Evolutionary conservation across 306 rosid genomes (phyloP).

Genomic region (Sindora glabra): DNA sequence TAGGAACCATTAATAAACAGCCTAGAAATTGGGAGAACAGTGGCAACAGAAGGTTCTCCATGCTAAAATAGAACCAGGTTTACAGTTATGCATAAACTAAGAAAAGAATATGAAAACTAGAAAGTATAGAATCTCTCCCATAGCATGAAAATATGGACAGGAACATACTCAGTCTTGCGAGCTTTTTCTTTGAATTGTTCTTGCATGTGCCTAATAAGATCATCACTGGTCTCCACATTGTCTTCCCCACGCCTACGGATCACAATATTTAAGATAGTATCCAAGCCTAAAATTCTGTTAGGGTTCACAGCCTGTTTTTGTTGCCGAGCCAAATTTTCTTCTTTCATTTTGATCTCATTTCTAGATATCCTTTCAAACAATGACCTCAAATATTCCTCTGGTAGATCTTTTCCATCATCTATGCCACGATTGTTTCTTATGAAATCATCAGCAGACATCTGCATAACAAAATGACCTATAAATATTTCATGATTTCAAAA

Average conservation of each 20-base stretch:
- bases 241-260: slow-evolving; percentile 67
- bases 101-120: slow-evolving; percentile 13
- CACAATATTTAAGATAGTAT: slow-evolving; percentile 86
- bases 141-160: slow-evolving; percentile 7
- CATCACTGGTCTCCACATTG: slow-evolving; percentile 88
- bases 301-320: slow-evolving; percentile 74
- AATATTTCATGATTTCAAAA: slow-evolving; percentile 2
- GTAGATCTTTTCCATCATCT: slow-evolving; percentile 98
- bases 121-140: slow-evolving; percentile 4
- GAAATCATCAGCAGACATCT: slow-evolving; percentile 99
- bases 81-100: neutral
- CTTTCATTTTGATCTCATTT: slow-evolving; percentile 98
- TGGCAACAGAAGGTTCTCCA: neutral
- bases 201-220: slow-evolving; percentile 94
- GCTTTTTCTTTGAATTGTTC: slow-evolving; percentile 96
- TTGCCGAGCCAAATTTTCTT: slow-evolving; percentile 61
- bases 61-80: slow-evolving; percentile 1
- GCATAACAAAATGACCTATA: slow-evolving; percentile 27
- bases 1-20: slow-evolving; percentile 2
- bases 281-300: slow-evolving; percentile 81
- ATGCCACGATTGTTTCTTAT: slow-evolving; percentile 95
- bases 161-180: slow-evolving; percentile 91
- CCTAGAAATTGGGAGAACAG: neutral
- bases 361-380: slow-evolving; percentile 81
- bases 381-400: slow-evolving; percentile 80